Base-by-base conservation (phyloP, 306 rosid genomes). In the Sicyos edulis region DNA sequence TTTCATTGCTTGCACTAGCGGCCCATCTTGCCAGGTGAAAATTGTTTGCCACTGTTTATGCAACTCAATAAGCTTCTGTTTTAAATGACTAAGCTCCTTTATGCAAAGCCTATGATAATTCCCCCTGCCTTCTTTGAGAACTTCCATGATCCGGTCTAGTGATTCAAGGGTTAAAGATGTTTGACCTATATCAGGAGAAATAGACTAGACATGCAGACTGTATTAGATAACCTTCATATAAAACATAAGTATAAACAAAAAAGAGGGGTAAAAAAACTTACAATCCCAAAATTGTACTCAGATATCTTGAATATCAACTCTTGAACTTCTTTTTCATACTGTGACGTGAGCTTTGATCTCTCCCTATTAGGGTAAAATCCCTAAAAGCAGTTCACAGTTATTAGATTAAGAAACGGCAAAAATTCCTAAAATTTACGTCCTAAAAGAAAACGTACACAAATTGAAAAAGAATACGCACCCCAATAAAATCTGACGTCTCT, bases 21-120 rank as follows among this genome's bases (percentile, higher is more conserved):
- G 96, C 60, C 98, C 98, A 78, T 93, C 97, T 77, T 90, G 88
- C 98, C 98, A 93, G 79, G 53, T 82, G 83, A 93, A 93, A 82
- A 88, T 84, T 37, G 89, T 88, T 77, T 85, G 92, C 98, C 98
- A 93, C 84, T 86, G 82, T 57, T 81, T 84, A 77, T 88, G 84
- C 89, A 90, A 75, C 75, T 73, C 77, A 57, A 64, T 75, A 40
- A 93, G 96, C 17, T 83, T 76, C 74, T 51, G 67, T 74, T 76
- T 77, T 21, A 75, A 74, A 62, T 74, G 79, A 68, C 42, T n/a
- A 51, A 82, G 54, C 70, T 84, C 87, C 74, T 86, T 76, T 52
- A 54, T 47, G 40, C 81, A 65, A 76, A 80, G 86, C 73, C 71
- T 70, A 22, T 74, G 65, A 80, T 19, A 69, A 52, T 55, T 77